phyloP scores from a whole-genome alignment of 2,329 filamentous ascomycete genomes.

The Cercospora sojina region DNA sequence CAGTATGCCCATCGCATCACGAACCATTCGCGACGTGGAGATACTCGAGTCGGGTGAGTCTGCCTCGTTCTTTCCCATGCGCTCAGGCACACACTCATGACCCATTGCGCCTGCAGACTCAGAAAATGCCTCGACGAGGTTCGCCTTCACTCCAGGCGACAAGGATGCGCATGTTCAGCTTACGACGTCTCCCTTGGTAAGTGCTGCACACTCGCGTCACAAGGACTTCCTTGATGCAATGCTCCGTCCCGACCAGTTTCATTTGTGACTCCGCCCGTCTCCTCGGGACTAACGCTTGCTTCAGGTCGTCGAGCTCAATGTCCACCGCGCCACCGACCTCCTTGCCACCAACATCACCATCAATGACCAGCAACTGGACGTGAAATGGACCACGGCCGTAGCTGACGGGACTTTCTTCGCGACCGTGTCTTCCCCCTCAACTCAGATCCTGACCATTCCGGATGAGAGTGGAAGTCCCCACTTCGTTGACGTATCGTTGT shows the following conservation, averaged over 20 bases:
- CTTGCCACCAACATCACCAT: constrained; percentile 45
- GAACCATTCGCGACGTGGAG: constrained; percentile 12
- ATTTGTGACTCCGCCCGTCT: constrained; percentile 5
- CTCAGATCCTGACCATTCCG: constrained; percentile 20
- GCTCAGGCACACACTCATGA: constrained; percentile 13
- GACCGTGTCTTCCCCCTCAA: constrained; percentile 31
- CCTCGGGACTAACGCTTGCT: constrained; percentile 36
- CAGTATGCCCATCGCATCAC: constrained; percentile 6
- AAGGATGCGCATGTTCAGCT: constrained; percentile 36
- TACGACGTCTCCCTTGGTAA: constrained; percentile 41
- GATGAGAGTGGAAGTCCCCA: constrained; percentile 19
- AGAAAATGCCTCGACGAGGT: constrained; percentile 41
- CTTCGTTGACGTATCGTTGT: constrained; percentile 18
- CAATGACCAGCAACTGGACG: constrained; percentile 45
- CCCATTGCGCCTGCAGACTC: constrained; percentile 18
- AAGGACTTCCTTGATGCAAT: constrained; percentile 28
- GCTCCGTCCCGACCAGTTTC: constrained; percentile 13
- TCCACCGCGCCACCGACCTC: constrained; percentile 40
- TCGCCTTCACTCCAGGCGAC: constrained; percentile 36
- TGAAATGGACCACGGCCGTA: constrained; percentile 42
- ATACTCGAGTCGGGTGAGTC: constrained; percentile 28
- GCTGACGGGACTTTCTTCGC: constrained; percentile 36
- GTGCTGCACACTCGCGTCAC: constrained; percentile 30
- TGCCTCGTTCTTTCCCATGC: neutral
- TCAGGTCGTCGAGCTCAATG: constrained; percentile 45